Evolutionary conservation across 23 red algal species (phyloP).

Genomic region (Gracilariopsis chorda): DNA sequence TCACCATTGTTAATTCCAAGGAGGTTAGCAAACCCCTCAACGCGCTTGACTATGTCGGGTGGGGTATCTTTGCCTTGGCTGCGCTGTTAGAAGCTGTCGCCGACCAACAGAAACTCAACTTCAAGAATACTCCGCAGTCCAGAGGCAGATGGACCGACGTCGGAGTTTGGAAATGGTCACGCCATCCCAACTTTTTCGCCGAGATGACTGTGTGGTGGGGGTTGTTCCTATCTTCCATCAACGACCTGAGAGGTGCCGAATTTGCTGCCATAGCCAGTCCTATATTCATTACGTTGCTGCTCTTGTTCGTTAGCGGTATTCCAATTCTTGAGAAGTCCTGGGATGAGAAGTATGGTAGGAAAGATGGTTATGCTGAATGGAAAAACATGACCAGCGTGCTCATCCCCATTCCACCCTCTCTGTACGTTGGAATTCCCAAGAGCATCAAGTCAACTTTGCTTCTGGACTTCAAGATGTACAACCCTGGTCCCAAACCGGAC

Average conservation of each 20-base stretch:
- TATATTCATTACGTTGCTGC: constrained; percentile 88
- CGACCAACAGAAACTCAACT: constrained; percentile 82
- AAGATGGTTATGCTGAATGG: constrained; percentile 50
- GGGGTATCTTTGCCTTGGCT: constrained; percentile 71
- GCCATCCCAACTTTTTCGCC: constrained; percentile 98
- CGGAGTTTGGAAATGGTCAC: constrained; percentile 84
- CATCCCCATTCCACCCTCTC: constrained; percentile 72
- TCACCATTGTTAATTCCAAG: constrained; percentile 72
- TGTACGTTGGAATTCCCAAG: constrained; percentile 62
- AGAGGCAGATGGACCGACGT: constrained; percentile 68
- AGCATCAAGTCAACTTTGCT: constrained; percentile 64
- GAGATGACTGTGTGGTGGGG: constrained; percentile 94
- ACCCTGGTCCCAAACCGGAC: constrained; percentile 16
- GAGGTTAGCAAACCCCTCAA: constrained; percentile 3
- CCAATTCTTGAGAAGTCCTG: constrained; percentile 77
- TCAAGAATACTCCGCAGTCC: constrained; percentile 48
- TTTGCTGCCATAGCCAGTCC: constrained; percentile 75
- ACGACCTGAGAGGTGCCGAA: constrained; percentile 24
- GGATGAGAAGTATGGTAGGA: constrained; percentile 77
- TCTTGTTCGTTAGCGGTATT: constrained; percentile 90
- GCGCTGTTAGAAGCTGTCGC: constrained; percentile 82
- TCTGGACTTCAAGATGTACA: constrained; percentile 75
- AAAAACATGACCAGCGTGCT: constrained; percentile 83
- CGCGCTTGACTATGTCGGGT: constrained; percentile 81
- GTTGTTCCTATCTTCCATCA: constrained; percentile 53